Percentiles rank a stretch among this genome's conserved stretches.
These are phyloP conservation scores for Penicillium sp. DNA, from an alignment of 2,329 filamentous ascomycete species.

Conservation along the genomic window DNA sequence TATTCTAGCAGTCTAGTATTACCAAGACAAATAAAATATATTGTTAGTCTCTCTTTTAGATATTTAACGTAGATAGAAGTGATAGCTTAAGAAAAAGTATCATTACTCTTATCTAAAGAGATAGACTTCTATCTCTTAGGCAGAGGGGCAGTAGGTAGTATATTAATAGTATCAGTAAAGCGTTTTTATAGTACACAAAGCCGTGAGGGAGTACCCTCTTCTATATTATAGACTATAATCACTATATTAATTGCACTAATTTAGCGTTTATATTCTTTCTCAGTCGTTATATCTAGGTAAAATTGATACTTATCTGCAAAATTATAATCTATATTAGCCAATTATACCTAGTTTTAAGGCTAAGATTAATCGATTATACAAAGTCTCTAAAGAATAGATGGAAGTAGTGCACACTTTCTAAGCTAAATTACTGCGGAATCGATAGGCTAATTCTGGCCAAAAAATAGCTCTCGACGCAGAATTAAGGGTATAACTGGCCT, in stretches of 20 bases:
- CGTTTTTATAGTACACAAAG: slow-evolving; percentile 12
- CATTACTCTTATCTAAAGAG: slow-evolving; percentile 5
- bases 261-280: slow-evolving; percentile 25
- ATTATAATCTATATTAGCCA: no score
- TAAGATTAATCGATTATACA: no score
- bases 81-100: slow-evolving; percentile 14
- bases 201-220: slow-evolving; percentile 25
- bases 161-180: slow-evolving; percentile 8
- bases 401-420: no score
- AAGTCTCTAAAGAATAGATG: no score
- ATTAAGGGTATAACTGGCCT: no score
- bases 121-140: slow-evolving; percentile 15
- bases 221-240: slow-evolving; percentile 25
- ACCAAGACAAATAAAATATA: slow-evolving; percentile 24
- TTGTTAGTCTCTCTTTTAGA: slow-evolving; percentile 15
- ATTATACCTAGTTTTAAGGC: no score
- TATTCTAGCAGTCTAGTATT: slow-evolving; percentile 14
- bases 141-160: slow-evolving; percentile 8
- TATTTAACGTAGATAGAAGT: slow-evolving; percentile 18
- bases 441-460: no score
- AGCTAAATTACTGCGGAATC: no score
- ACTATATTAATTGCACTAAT: slow-evolving; percentile 28
- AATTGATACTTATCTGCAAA: no score
- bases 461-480: no score
- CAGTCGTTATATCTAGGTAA: slow-evolving; percentile 23